Base-by-base conservation (phyloP, 2,329 filamentous ascomycete species). In the Cryphonectria naterciae region DNA sequence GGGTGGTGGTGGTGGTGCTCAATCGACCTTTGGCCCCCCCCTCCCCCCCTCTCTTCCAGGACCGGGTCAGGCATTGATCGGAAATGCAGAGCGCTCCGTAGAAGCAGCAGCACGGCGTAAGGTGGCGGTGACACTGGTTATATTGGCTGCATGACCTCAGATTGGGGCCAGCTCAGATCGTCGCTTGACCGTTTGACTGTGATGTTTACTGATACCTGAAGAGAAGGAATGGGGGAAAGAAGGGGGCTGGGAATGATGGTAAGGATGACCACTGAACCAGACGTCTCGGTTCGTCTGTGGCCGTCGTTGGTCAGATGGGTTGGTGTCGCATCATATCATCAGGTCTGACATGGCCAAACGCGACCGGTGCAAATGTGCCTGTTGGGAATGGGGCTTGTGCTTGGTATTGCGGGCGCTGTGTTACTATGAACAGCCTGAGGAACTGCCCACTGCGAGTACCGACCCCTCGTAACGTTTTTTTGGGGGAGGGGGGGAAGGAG, bases 401-500 rank as follows among this genome's bases (percentile, higher is more conserved):
- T 49, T 52, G 64, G 49, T 22, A 37, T 56, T 66, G 64, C 64
- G 64, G 64, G 64, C 64, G 46, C 37, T 56, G 64, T 37, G 43
- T n/a, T 39, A 15, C 54, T 58, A 32, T 58, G 25, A 58, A 19
- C 54, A 32, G 54, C 54, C 15, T 32, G 54, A 17, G 54, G 54
- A 32, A 32, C 54, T 58, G 25, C 7, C 54, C 28, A 58, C 11
- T 7, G 54, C 54, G 17, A 32, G 58, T 39, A 4, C 58, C 32
- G 35, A n/a, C 35, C 58, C 32, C 54, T 58, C 19, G 35, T n/a
- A n/a, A 15, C 6, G 19, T 35, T n/a, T n/a, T n/a, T 35, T 22
- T 3, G 32, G 56, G 5, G 19, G n/a, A 28, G 56, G 7, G 32
- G 25, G 32, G 19, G 13, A 17, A 22, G 56, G 28, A 39, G 58